Conservation (phyloP, 2,329 filamentous ascomycete species). For the Xylariaceae sp. region DNA sequence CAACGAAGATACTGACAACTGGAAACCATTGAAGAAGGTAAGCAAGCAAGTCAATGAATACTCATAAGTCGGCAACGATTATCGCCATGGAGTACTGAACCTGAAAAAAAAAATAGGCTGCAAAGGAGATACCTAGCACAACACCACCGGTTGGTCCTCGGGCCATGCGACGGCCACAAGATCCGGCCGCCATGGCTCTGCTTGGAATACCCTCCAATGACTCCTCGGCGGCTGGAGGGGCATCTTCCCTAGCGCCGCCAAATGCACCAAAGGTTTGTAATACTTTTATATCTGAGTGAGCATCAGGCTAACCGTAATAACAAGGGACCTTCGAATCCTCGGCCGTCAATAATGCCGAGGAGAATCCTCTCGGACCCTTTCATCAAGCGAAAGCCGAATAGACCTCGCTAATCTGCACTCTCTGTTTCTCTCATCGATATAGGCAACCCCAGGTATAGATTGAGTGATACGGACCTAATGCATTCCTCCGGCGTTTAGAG, state of each 20-base stretch:
- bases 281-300: neutral
- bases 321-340: conserved; percentile 22
- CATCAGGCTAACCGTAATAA: conserved; percentile 14
- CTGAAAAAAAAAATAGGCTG: conserved; percentile 15
- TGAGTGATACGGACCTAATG: neutral
- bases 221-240: conserved; percentile 8
- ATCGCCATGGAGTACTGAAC: conserved; percentile 12
- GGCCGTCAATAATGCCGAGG: conserved; percentile 13
- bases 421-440: conserved; percentile 2
- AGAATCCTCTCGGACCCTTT: conserved; percentile 23
- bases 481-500: conserved; percentile 15
- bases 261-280: conserved; percentile 16
- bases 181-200: conserved; percentile 30
- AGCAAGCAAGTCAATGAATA: conserved; percentile 21
- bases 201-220: conserved; percentile 22
- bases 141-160: conserved; percentile 26
- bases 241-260: conserved; percentile 10
- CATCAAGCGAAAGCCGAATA: conserved; percentile 27
- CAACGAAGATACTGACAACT: conserved; percentile 22
- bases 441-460: neutral
- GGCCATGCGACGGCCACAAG: conserved; percentile 26
- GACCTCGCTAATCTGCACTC: conserved; percentile 15
- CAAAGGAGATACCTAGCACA: conserved; percentile 20
- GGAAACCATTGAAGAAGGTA: conserved; percentile 28
- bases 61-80: neutral